Evolutionary conservation across 257 asterid species (phyloP).

Genomic region (Asclepias syriaca): DNA sequence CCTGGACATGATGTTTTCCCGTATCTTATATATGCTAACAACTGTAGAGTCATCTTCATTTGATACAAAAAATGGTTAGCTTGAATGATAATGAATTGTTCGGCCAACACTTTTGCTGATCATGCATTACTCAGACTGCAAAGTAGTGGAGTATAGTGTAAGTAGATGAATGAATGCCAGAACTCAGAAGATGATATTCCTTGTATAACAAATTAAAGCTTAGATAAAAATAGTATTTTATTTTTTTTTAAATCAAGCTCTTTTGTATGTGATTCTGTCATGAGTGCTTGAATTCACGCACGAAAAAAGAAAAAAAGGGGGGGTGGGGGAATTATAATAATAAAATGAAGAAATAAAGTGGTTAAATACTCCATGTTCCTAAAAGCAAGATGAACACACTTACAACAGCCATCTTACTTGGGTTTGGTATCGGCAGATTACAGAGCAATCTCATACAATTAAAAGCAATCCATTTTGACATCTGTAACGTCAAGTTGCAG

Average conservation of each 20-base stretch:
- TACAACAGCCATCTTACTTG: not conserved
- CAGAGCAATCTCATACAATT: constrained; percentile 8
- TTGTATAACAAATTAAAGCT: not conserved
- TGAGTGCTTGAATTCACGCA: too few species aligned
- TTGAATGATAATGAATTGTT: not conserved
- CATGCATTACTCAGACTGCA: not conserved
- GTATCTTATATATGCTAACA: not conserved
- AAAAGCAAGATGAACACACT: not conserved
- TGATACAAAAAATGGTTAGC: not conserved
- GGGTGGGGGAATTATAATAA: too few species aligned
- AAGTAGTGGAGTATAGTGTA: not conserved
- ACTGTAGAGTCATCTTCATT: not conserved
- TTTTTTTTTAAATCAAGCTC: not conserved
- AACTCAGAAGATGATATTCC: not conserved
- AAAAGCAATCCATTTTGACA: constrained; percentile 95
- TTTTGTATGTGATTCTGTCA: not conserved
- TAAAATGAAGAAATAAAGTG: too few species aligned
- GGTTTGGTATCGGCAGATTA: not conserved
- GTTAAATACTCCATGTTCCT: not conserved
- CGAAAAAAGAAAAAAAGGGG: not conserved
- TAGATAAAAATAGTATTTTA: too few species aligned
- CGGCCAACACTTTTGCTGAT: not conserved
- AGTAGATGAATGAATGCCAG: not conserved
- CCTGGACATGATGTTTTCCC: not conserved
- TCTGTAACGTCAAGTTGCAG: constrained; percentile 93